phyloP scores from a whole-genome alignment of 1,284 basidiomycete genomes.

The Rhodotorula sp. region DNA sequence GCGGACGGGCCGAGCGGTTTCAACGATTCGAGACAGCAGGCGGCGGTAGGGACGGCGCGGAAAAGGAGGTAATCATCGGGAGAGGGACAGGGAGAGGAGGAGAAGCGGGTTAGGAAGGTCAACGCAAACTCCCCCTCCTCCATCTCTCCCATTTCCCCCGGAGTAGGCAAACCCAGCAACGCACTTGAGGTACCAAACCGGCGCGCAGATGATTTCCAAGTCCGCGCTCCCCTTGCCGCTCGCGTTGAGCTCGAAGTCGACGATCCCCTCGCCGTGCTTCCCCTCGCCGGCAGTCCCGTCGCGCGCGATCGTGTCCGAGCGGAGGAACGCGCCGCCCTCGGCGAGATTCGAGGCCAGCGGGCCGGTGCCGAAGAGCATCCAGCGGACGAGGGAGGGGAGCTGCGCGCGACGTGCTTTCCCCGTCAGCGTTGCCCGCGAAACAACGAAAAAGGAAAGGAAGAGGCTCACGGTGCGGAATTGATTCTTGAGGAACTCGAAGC shows the following conservation, averaged over 20 bases:
- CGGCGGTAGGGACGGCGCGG: no score
- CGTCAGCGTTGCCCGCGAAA: not conserved
- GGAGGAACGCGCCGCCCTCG: slow-evolving; percentile 34
- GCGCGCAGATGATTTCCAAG: slow-evolving; percentile 52
- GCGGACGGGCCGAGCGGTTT: slow-evolving; percentile 8
- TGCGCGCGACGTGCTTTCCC: not conserved
- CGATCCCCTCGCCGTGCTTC: not conserved
- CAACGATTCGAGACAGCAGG: no score
- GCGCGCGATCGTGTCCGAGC: slow-evolving; percentile 15
- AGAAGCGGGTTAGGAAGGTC: slow-evolving; percentile 9
- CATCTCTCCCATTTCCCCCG: no score
- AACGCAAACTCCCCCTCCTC: no score
- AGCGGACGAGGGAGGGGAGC: slow-evolving; percentile 48
- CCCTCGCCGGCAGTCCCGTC: not conserved
- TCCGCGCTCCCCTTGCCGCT: slow-evolving; percentile 52
- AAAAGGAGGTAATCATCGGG: no score
- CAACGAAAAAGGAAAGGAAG: not conserved
- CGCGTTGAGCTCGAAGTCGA: slow-evolving; percentile 11
- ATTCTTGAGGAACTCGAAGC: slow-evolving; percentile 51
- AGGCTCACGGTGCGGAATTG: slow-evolving; percentile 42
- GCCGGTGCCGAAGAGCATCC: slow-evolving; percentile 51
- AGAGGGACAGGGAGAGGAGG: not conserved
- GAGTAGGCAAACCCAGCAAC: no score
- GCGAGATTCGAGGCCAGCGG: slow-evolving; percentile 46
- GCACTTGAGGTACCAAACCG: slow-evolving; percentile 47